Conservation (phyloP, 768 basidiomycete genomes). For the Termitomyces heimii region DNA sequence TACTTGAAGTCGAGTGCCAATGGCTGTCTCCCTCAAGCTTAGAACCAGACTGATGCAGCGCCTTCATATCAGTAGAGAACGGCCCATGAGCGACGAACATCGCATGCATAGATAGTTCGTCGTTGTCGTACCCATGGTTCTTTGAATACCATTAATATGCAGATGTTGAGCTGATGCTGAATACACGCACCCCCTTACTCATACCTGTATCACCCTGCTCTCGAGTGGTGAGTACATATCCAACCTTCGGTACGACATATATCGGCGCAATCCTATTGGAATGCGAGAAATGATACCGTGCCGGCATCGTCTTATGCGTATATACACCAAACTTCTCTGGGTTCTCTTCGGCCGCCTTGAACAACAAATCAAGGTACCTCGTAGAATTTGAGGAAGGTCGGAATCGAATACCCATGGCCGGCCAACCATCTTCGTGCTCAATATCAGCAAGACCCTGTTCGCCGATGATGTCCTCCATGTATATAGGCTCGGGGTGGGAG, state of each 20-base stretch:
- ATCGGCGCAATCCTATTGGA: slow-evolving; percentile 83
- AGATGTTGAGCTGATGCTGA: neutral
- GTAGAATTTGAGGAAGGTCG: slow-evolving; percentile 46
- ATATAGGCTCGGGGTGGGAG: slow-evolving; percentile 66
- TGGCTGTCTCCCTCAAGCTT: slow-evolving; percentile 25
- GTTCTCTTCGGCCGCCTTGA: slow-evolving; percentile 44
- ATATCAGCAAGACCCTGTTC: slow-evolving; percentile 53
- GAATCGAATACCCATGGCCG: slow-evolving; percentile 83
- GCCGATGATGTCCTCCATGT: slow-evolving; percentile 78
- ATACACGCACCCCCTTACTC: slow-evolving; percentile 66
- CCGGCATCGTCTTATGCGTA: slow-evolving; percentile 77
- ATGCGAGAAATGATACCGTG: slow-evolving; percentile 68
- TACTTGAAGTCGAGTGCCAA: slow-evolving; percentile 64
- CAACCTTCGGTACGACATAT: slow-evolving; percentile 77
- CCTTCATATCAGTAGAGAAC: slow-evolving; percentile 66
- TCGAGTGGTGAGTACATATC: slow-evolving; percentile 70
- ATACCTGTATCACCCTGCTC: slow-evolving; percentile 54
- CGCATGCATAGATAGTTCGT: slow-evolving; percentile 72
- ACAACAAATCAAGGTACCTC: slow-evolving; percentile 48
- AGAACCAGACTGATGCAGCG: slow-evolving; percentile 34
- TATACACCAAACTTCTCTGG: slow-evolving; percentile 72
- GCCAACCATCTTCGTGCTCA: slow-evolving; percentile 85
- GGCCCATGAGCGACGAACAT: slow-evolving; percentile 93
- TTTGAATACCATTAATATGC: slow-evolving; percentile 18
- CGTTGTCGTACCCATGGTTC: slow-evolving; percentile 92